A percentile compares a stretch with the other conserved stretches of the same genome.
Evolutionary conservation across 352 stramenopile species (phyloP).

Genomic region (Phytophthora niederhauseri): DNA sequence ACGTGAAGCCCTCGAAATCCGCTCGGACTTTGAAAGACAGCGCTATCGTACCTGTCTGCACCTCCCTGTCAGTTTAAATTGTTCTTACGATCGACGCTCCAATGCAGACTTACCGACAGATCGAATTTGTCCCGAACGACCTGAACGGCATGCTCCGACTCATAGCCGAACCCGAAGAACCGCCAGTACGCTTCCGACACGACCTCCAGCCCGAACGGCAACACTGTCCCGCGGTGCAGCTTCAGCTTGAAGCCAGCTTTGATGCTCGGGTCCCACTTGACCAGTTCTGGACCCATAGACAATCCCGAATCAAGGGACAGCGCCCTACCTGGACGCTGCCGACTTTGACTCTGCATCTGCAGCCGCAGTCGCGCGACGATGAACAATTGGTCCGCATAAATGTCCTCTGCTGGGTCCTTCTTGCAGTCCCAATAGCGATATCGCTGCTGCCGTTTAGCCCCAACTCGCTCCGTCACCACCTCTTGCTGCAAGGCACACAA

Average conservation of each 20-base stretch:
- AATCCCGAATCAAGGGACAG: slow-evolving; percentile 10
- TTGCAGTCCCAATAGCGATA: slow-evolving; percentile 9
- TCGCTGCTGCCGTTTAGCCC: neutral
- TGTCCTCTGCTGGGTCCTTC: slow-evolving; percentile 8
- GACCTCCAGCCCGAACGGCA: slow-evolving; percentile 28
- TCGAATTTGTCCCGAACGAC: neutral
- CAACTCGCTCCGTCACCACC: neutral
- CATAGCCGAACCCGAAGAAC: slow-evolving; percentile 21
- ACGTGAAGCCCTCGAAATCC: slow-evolving; percentile 21
- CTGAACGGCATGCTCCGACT: neutral
- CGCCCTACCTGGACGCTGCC: neutral
- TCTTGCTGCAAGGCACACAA: slow-evolving; percentile 15
- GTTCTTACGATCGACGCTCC: neutral
- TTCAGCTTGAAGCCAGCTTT: slow-evolving; percentile 11
- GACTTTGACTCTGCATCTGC: slow-evolving; percentile 3
- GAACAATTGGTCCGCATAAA: slow-evolving; percentile 21
- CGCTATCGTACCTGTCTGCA: slow-evolving; percentile 12
- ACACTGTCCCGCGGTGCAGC: slow-evolving; percentile 1
- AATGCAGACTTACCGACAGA: slow-evolving; percentile 10
- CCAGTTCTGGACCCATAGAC: slow-evolving; percentile 15
- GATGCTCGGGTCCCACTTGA: slow-evolving; percentile 16
- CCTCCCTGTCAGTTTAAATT: neutral
- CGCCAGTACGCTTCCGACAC: slow-evolving; percentile 24
- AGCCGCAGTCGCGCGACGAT: slow-evolving; percentile 13
- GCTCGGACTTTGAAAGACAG: slow-evolving; percentile 15